Evolutionary conservation across 768 basidiomycete genomes (phyloP), one percentile per base, ranked within the genome.

Genomic region (Amanita jacksonii): DNA sequence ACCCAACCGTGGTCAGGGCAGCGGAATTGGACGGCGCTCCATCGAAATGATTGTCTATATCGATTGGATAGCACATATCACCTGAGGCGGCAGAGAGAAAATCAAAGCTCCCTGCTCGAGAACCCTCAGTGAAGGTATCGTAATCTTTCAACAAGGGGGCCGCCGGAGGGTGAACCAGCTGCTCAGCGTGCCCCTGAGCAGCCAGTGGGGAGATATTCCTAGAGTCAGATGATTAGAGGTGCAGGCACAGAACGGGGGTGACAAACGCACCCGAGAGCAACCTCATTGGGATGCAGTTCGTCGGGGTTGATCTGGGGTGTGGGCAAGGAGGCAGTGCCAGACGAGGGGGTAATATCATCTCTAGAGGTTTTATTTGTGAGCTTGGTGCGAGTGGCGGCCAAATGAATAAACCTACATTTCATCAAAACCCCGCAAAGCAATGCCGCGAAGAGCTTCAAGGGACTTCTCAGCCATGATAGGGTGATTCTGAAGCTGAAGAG

Each of bases 61-160:
- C 19, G 38, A 40, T 22, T 24, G 32, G 33, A 20, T 30, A 40
- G 32, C 13, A 47, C 18, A 40, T 19, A n/a, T 47, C 46, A 10
- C 54, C 59, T 32, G 62, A 61, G 27, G 58, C 36, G 28, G 44
- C 56, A 44, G 68, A 57, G 31, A 67, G 54, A 41, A 66, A 71
- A 49, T 73, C 72, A 57, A 75, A 76, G 49, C 72, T 73, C 35
- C 76, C 75, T 45, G 61, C 57, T 12, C 65, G 68, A 7, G 72
- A 74, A 24, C 76, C 76, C 37, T 77, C 75, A n/a, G 74, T 75
- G 62, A 79, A 79, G 43, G 73, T 70, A 48, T 77, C 76, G 24
- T 69, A 55, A 53, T 79, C 77, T 57, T 72, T 76, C 53, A 79
- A 52, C 46, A 65, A 54, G 8, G 76, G 77, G 22, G 77, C 72